These are phyloP conservation scores for Cladorrhinum samala DNA, from an alignment of 495 filamentous ascomycete genomes.

Conservation along the genomic window DNA sequence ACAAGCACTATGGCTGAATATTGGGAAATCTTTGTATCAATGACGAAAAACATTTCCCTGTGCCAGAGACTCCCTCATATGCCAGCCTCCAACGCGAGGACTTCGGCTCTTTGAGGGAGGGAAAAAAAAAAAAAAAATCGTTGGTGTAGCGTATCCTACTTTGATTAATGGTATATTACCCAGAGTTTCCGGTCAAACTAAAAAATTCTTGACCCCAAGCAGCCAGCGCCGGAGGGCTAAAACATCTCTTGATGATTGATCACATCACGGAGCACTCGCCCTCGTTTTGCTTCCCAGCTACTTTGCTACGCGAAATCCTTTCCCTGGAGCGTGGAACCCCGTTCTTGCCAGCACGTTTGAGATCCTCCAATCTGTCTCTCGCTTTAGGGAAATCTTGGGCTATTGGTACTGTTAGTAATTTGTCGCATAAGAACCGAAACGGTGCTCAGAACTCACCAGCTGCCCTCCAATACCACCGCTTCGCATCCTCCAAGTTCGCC, in stretches of 20 bases:
- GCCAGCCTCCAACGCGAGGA: no score
- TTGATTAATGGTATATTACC: no score
- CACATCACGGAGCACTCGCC: conserved; percentile 82
- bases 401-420: conserved; percentile 33
- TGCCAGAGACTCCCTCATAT: no score
- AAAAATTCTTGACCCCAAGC: no score
- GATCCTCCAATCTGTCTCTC: conserved; percentile 81
- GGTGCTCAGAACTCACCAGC: conserved; percentile 70
- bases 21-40: no score
- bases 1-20: no score
- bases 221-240: background rate
- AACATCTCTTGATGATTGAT: background rate
- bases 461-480: conserved; percentile 96
- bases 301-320: conserved; percentile 73
- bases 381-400: conserved; percentile 94
- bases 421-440: background rate
- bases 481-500: conserved; percentile 85
- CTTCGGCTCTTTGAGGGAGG: no score
- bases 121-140: no score
- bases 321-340: conserved; percentile 58
- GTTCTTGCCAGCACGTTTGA: conserved; percentile 72
- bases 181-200: no score
- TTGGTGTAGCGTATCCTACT: no score
- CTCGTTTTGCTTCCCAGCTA: conserved; percentile 77
- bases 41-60: no score